phyloP scores from a whole-genome alignment of 2,329 filamentous ascomycete genomes.

The Trichoderma sp. region DNA sequence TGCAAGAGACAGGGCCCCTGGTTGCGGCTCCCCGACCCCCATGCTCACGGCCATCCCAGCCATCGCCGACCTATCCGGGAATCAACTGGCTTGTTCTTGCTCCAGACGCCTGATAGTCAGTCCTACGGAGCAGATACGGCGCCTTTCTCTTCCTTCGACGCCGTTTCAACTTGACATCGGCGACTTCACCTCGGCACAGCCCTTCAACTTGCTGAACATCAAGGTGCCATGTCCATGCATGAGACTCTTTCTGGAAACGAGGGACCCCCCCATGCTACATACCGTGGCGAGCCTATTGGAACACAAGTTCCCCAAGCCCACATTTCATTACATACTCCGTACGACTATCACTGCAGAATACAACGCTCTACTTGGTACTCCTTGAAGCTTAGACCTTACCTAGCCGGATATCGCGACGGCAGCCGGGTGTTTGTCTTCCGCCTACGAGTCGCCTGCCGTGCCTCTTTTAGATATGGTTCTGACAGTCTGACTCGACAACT shows the following conservation, averaged over 20 bases:
- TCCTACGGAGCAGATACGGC: not conserved
- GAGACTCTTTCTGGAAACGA: not conserved
- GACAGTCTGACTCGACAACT: slow-evolving; percentile 13
- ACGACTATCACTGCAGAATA: not conserved
- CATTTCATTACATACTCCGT: not conserved
- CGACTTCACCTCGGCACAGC: slow-evolving; percentile 1
- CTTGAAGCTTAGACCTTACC: not conserved
- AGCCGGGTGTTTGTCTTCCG: slow-evolving; percentile 10
- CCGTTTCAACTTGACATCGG: not conserved
- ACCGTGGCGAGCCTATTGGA: not conserved
- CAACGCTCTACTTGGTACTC: not conserved
- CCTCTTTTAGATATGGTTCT: slow-evolving; percentile 20
- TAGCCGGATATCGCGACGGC: slow-evolving; percentile 12
- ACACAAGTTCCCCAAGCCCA: not conserved
- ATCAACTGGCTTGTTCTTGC: not conserved
- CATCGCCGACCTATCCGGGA: slow-evolving; percentile 16
- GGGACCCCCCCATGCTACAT: not conserved
- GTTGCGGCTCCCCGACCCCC: slow-evolving; percentile 10
- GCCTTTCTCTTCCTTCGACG: not conserved
- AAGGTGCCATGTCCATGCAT: not conserved
- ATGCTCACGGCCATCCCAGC: slow-evolving; percentile 6
- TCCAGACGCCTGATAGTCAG: not conserved
- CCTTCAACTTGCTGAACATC: not conserved
- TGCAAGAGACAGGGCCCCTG: slow-evolving; percentile 4
- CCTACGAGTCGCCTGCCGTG: slow-evolving; percentile 8